These are phyloP conservation scores for Aspergillus chevalieri DNA, from an alignment of 2,329 filamentous ascomycete species.

Conservation along the genomic window DNA sequence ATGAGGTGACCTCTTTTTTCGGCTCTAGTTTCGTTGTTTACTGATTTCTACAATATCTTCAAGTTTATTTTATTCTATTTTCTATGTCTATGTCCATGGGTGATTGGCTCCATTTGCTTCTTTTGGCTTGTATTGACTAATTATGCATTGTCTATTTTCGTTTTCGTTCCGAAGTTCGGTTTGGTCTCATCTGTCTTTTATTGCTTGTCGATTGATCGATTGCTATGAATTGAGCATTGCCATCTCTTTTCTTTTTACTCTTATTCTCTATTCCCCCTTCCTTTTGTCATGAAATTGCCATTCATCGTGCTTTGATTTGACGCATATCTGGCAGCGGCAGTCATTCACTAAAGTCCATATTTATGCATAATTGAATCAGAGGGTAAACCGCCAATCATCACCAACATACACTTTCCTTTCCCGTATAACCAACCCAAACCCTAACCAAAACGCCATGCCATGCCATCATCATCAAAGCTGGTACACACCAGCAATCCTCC, in stretches of 20 bases:
- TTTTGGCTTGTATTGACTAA: background rate
- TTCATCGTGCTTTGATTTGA: background rate
- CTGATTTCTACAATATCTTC: background rate
- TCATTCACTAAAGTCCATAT: background rate
- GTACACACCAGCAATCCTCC: background rate
- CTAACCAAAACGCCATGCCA: too few species aligned
- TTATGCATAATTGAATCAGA: too few species aligned
- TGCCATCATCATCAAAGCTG: too few species aligned
- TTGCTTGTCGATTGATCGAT: too few species aligned
- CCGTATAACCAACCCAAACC: too few species aligned
- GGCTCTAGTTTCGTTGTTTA: too few species aligned
- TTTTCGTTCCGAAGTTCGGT: background rate
- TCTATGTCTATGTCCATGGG: background rate
- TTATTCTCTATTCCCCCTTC: too few species aligned
- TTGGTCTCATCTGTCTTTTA: background rate
- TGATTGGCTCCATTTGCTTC: background rate
- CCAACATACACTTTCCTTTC: too few species aligned
- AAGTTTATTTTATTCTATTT: background rate
- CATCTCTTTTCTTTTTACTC: too few species aligned
- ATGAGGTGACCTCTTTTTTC: too few species aligned
- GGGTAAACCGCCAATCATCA: too few species aligned
- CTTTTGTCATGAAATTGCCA: background rate
- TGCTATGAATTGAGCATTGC: too few species aligned
- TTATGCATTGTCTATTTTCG: background rate
- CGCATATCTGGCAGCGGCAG: background rate